Evolutionary conservation across 495 filamentous ascomycete genomes (phyloP).

Genomic region (Massariosphaeria phaeospora): DNA sequence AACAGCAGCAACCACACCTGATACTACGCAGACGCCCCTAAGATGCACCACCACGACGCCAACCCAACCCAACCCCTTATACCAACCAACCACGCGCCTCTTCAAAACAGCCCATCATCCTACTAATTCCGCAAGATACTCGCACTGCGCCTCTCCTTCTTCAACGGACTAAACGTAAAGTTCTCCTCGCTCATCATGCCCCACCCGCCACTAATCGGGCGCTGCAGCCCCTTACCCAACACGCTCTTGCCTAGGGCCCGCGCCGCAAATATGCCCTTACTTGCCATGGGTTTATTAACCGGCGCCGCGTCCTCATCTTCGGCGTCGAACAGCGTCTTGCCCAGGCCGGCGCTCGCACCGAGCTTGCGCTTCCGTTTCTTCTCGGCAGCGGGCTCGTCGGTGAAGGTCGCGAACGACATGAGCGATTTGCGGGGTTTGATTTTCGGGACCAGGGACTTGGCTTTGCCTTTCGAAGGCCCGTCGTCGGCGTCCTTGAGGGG

Average conservation of each 20-base stretch:
- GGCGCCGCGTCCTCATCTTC: slow-evolving; percentile 68
- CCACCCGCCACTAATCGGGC: slow-evolving; percentile 35
- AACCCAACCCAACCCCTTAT: too few relatives aligned
- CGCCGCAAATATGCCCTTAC: slow-evolving; percentile 36
- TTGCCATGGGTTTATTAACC: slow-evolving; percentile 36
- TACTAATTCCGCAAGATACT: slow-evolving; percentile 3
- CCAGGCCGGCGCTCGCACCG: slow-evolving; percentile 44
- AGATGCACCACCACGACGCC: too few relatives aligned
- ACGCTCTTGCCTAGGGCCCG: slow-evolving; percentile 32
- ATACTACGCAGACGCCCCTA: too few relatives aligned
- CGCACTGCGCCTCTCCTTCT: slow-evolving; percentile 62
- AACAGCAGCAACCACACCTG: too few relatives aligned
- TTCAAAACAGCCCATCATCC: neutral
- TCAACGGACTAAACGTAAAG: slow-evolving; percentile 69
- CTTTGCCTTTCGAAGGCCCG: slow-evolving; percentile 30
- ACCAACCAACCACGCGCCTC: too few relatives aligned
- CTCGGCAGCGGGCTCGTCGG: slow-evolving; percentile 44
- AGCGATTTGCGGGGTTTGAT: slow-evolving; percentile 40
- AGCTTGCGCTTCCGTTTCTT: slow-evolving; percentile 76
- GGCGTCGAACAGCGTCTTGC: slow-evolving; percentile 61
- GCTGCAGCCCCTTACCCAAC: slow-evolving; percentile 26
- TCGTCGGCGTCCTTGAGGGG: slow-evolving; percentile 23
- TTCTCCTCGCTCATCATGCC: slow-evolving; percentile 41
- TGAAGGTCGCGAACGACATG: slow-evolving; percentile 40
- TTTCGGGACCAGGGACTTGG: slow-evolving; percentile 30